Evolutionary conservation across 1,284 basidiomycete genomes (phyloP).

Genomic region (Athelia psychrophila): DNA sequence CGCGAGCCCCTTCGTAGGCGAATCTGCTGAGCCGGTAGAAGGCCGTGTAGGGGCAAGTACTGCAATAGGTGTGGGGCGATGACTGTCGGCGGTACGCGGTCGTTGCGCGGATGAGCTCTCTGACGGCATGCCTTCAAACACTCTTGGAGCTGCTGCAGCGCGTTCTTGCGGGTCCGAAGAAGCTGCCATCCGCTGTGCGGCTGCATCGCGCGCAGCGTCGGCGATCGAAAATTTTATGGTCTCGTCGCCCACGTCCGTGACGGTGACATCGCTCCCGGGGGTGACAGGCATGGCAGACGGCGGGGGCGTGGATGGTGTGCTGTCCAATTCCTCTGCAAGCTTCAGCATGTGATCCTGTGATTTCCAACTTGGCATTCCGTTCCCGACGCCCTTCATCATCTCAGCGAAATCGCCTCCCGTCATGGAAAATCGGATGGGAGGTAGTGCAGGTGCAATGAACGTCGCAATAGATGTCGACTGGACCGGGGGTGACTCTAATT

Average conservation of each 20-base stretch:
- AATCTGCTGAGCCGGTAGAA: background rate
- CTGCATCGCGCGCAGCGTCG: background rate
- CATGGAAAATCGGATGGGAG: slow-evolving; percentile 82
- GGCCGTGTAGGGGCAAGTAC: background rate
- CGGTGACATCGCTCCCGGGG: slow-evolving; percentile 8
- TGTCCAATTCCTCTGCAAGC: slow-evolving; percentile 32
- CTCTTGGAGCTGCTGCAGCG: background rate
- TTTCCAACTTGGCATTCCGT: slow-evolving; percentile 37
- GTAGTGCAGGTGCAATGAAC: slow-evolving; percentile 76
- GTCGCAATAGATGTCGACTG: slow-evolving; percentile 68
- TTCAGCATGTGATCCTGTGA: slow-evolving; percentile 42
- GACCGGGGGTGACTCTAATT: slow-evolving; percentile 45
- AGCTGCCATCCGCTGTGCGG: background rate
- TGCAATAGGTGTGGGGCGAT: background rate
- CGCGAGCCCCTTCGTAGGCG: too few species aligned
- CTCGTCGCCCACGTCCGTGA: background rate
- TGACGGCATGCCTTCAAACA: background rate
- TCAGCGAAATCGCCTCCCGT: slow-evolving; percentile 77
- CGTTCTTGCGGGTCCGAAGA: background rate
- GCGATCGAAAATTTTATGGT: too few species aligned
- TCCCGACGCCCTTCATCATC: slow-evolving; percentile 53
- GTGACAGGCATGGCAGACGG: slow-evolving; percentile 27
- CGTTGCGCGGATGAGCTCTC: background rate
- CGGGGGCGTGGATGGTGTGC: slow-evolving; percentile 27
- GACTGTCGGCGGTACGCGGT: too few species aligned